phyloP scores from a whole-genome alignment of 176 grass and related monocot species.

The Hsuehochloa calcarea region DNA sequence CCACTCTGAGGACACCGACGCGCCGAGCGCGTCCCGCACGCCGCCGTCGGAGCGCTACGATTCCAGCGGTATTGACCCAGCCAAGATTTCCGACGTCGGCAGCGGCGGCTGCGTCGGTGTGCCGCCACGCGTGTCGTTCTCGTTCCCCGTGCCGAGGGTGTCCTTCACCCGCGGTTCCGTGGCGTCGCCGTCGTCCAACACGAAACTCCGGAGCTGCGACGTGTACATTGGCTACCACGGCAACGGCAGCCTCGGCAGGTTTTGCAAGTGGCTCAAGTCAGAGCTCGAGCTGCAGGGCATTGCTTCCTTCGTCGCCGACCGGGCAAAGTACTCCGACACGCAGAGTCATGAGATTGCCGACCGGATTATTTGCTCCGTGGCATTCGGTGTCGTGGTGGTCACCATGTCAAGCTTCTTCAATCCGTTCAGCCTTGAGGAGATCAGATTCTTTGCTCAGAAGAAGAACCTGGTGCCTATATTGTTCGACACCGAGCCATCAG shows the following conservation, averaged over 20 bases:
- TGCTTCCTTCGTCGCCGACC: constrained; percentile 85
- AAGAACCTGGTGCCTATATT: constrained; percentile 89
- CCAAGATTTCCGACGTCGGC: constrained; percentile 67
- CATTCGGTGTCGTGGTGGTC: constrained; percentile 75
- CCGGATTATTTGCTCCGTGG: constrained; percentile 82
- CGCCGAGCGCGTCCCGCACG: constrained; percentile 79
- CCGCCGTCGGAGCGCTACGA: constrained; percentile 82
- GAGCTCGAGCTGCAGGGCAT: constrained; percentile 97
- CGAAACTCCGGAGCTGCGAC: constrained; percentile 88
- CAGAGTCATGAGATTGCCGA: constrained; percentile 91
- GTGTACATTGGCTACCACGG: constrained; percentile 96
- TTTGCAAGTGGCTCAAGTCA: constrained; percentile 95
- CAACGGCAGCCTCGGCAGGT: constrained; percentile 71
- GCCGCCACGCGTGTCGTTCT: constrained; percentile 74
- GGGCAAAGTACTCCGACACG: constrained; percentile 81
- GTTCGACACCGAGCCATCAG: constrained; percentile 64
- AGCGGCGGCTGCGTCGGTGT: constrained; percentile 9
- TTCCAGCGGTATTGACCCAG: constrained; percentile 59
- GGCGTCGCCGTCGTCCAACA: constrained; percentile 76
- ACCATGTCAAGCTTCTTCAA: constrained; percentile 86
- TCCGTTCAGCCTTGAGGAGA: constrained; percentile 85
- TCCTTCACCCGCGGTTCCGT: constrained; percentile 74
- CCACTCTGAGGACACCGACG: constrained; percentile 70
- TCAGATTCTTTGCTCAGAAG: constrained; percentile 96
- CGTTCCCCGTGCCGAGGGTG: constrained; percentile 85